Conservation (phyloP, 306 rosid genomes). For the Fragaria ananassa region DNA sequence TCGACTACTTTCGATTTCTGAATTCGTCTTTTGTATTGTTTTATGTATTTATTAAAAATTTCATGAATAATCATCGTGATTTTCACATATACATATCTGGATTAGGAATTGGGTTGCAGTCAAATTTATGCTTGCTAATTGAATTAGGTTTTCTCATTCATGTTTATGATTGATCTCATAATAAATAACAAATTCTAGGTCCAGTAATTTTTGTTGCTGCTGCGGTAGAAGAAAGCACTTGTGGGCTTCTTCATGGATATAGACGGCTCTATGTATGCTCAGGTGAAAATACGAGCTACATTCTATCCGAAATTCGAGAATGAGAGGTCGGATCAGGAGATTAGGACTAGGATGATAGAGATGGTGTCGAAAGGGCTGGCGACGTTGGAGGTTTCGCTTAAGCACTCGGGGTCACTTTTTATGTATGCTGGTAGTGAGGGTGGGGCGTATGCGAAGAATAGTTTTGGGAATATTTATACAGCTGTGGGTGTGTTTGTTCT, state of each 20-base stretch:
- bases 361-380: slow-evolving; percentile 83
- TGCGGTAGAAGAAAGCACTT: slow-evolving; percentile 41
- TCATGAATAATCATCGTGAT: background rate
- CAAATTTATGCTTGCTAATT: background rate
- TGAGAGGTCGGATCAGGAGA: slow-evolving; percentile 93
- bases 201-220: slow-evolving; percentile 36
- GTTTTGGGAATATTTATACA: slow-evolving; percentile 92
- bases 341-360: slow-evolving; percentile 90
- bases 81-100: background rate
- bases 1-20: background rate
- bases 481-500: slow-evolving; percentile 99
- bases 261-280: slow-evolving; percentile 61
- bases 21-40: background rate
- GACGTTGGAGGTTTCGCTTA: slow-evolving; percentile 86
- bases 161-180: background rate
- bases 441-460: slow-evolving; percentile 95
- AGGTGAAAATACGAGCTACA: slow-evolving; percentile 67
- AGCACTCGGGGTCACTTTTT: slow-evolving; percentile 97
- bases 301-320: slow-evolving; percentile 97
- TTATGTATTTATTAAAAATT: background rate
- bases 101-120: background rate
- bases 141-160: background rate
- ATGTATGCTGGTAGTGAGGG: slow-evolving; percentile 94
- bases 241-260: slow-evolving; percentile 36
- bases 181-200: slow-evolving; percentile 1